Base-by-base conservation (phyloP, 352 stramenopile genomes). In the Phytophthora palmivora region DNA sequence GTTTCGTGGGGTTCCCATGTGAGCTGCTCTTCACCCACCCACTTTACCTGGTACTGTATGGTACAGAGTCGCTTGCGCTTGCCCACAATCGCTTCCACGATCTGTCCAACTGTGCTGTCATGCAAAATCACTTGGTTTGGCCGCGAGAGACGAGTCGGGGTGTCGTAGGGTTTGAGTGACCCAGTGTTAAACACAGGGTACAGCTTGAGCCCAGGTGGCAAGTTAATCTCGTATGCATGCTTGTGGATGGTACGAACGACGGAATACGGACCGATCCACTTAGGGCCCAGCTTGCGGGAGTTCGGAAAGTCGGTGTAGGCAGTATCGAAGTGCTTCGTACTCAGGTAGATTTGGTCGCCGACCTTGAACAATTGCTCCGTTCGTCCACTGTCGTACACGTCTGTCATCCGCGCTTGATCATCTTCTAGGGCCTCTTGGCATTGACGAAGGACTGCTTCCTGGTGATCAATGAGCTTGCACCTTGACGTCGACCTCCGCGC, bases 201-300 rank as follows among this genome's bases (percentile, higher is more conserved):
- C 1, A 63, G 50, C 22, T 59, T 60, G 24, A 48, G 24, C 4
- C 47, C 61, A 7, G 54, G 9, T 0, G 39, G 54, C 7, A 66
- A 46, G 15, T 71, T 67, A 0, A 62, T 39, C 36, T 71, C 43
- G 50, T 71, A 67, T 11, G 55, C 47, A 14, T 66, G 48, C 2
- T 57, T 47, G 39, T 66, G 30, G 0, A 66, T 22, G 28, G 10
- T 70, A 14, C 54, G 62, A 4, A 70, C 33, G n/a, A 70, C 26
- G 6, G 62, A 58, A 22, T 66, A 61, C 14, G 42, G 52, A 10
- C 45, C 36, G 24, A 68, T 68, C 50, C 37, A 63, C 37, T 65
- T 70, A 4, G 39, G 39, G 11, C 39, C 54, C 12, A 61, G 34
- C 41, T 70, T 65, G 18, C 16, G 16, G 3, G 48, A 66, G 38